Percentiles rank a stretch among this genome's conserved stretches.
These are phyloP conservation scores for Saccharum officinarum DNA, from an alignment of 176 grass and related monocot species.

Conservation along the genomic window DNA sequence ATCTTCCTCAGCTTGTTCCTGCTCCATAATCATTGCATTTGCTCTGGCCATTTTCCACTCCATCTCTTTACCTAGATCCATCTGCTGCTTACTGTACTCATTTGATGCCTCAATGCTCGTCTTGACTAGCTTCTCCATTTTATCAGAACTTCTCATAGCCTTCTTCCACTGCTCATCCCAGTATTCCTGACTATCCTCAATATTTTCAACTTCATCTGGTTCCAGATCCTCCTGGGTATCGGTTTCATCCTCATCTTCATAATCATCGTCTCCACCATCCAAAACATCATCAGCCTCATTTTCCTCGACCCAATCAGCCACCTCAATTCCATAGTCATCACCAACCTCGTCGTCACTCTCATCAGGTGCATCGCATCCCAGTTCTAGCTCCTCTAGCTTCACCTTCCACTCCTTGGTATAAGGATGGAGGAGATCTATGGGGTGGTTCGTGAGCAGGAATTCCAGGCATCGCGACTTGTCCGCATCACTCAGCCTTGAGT, in stretches of 20 bases:
- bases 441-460: slow-evolving; percentile 86
- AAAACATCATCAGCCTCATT: slow-evolving; percentile 44
- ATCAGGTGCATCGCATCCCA: slow-evolving; percentile 89
- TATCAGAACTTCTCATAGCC: slow-evolving; percentile 68
- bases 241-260: slow-evolving; percentile 47
- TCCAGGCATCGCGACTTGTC: slow-evolving; percentile 72
- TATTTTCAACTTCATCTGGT: slow-evolving; percentile 31
- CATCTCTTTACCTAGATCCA: slow-evolving; percentile 40
- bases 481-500: slow-evolving; percentile 63
- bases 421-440: slow-evolving; percentile 81
- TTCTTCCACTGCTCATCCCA: slow-evolving; percentile 78
- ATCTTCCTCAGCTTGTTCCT: slow-evolving; percentile 47
- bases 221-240: slow-evolving; percentile 30
- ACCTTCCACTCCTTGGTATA: slow-evolving; percentile 97
- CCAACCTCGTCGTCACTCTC: slow-evolving; percentile 57
- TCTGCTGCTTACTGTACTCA: slow-evolving; percentile 38
- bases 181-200: slow-evolving; percentile 56
- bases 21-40: slow-evolving; percentile 31
- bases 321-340: slow-evolving; percentile 21
- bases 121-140: slow-evolving; percentile 90
- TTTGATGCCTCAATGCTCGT: slow-evolving; percentile 52
- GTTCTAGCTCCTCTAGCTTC: slow-evolving; percentile 92
- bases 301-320: slow-evolving; percentile 65
- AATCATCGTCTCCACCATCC: slow-evolving; percentile 31
- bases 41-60: slow-evolving; percentile 26